Base-by-base conservation (phyloP, 1,284 basidiomycete species). In the Ceratobasidium sp. region DNA sequence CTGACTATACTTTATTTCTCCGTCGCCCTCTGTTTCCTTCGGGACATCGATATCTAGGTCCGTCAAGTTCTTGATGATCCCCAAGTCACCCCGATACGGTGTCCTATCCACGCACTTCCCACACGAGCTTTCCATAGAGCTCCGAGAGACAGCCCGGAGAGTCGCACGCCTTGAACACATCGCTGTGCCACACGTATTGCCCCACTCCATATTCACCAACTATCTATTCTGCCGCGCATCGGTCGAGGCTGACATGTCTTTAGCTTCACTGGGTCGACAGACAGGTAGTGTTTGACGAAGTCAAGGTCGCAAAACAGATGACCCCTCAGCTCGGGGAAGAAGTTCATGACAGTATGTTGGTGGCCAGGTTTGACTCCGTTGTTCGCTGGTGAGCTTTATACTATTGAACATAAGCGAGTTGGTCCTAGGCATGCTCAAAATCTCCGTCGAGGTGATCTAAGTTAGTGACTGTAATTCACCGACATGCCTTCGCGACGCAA, bases 41-140 rank as follows among this genome's bases (percentile, higher is more conserved):
- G 17, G 58, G 2, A 33, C 17, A 23, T 11, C 26, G 39, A 56
- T 56, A 13, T 28, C 54, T 15, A 37, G 58, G 58, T 35, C 17
- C 28, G 28, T 60, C 8, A 60, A 4, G 10, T 37, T 37, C 28
- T 35, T 15, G 23, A 28, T 17, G 11, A 17, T 20, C 11, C n/a
- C 4, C 17, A 51, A 5, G 4, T 17, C 17, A 17, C 20, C n/a
- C 5, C 49, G 8, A 23, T 10, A 7, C 23, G 53, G 54, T 0
- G 69, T 73, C 35, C 17, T 20, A 11, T 61, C 69, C 26, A 73
- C 28, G 33, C 69, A 73, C 1, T 26, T 60, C 15, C 6, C 15
- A 28, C 54, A 42, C 6, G 39, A 42, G 8, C 37, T 13, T 2
- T 28, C 13, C 61, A 42, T 23, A 11, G 8, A 54, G 23, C 53